Percentiles rank a stretch among this genome's conserved stretches.
Conservation (phyloP, 2,329 filamentous ascomycete species). For the Teratosphaeria destructans region DNA sequence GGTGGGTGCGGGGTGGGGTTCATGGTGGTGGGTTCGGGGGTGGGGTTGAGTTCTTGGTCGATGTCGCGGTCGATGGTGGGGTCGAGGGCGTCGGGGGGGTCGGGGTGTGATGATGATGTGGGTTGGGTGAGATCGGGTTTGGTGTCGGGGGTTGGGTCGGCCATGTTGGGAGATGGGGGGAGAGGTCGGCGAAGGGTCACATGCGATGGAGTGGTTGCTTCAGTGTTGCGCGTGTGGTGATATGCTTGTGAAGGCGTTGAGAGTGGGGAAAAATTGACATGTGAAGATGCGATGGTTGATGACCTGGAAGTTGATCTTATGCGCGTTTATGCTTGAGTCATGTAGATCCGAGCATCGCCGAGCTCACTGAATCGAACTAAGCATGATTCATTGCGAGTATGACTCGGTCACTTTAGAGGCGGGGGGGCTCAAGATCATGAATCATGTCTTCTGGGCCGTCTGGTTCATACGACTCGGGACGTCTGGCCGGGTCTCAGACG, state of each 20-base stretch:
- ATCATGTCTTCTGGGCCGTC: no score
- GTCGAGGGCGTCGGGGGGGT: neutral
- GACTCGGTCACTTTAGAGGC: no score
- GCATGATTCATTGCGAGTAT: no score
- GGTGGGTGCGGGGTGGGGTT: neutral
- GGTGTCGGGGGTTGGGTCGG: neutral
- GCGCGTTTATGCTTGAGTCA: neutral
- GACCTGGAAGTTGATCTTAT: neutral
- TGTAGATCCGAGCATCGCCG: neutral
- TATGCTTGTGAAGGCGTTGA: neutral
- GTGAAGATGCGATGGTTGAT: neutral
- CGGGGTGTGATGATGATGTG: neutral
- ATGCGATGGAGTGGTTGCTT: neutral
- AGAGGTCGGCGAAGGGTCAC: neutral
- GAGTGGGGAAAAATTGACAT: neutral
- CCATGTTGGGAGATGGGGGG: neutral
- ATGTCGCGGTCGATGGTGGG: slow-evolving; percentile 1
- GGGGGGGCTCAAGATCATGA: no score
- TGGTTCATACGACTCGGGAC: no score
- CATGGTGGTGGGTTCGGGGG: neutral
- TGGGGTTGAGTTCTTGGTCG: slow-evolving; percentile 1
- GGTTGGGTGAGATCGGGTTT: neutral
- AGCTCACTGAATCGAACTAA: no score
- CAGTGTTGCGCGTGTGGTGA: neutral
- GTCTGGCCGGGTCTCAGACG: no score